A percentile compares a stretch with the other conserved stretches of the same genome.
phyloP scores from a whole-genome alignment of 495 filamentous ascomycete genomes.

The Podospora anserina region DNA sequence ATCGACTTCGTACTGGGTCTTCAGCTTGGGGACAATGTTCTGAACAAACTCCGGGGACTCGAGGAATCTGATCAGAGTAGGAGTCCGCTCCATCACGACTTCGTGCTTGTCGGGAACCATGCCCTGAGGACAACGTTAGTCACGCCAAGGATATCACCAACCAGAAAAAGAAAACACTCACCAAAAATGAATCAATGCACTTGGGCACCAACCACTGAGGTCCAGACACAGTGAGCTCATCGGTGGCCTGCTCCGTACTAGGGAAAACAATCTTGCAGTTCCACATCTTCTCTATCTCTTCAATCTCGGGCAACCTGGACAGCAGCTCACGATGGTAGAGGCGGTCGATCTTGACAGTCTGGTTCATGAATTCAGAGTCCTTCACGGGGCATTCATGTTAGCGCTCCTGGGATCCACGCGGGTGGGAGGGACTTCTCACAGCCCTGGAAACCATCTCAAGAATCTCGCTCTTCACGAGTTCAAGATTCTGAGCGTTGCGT shows the following conservation, averaged over 20 bases:
- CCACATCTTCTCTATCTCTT: conserved; percentile 95
- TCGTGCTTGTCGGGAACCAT: conserved; percentile 97
- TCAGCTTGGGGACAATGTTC: conserved; percentile 78
- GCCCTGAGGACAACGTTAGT: conserved; percentile 48
- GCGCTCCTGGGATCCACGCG: not conserved
- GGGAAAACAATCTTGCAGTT: conserved; percentile 98
- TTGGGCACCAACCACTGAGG: conserved; percentile 96
- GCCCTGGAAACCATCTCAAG: conserved; percentile 99
- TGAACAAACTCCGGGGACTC: conserved; percentile 70
- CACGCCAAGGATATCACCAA: conserved; percentile 2
- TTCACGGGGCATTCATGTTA: conserved; percentile 28
- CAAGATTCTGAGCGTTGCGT: conserved; percentile 92
- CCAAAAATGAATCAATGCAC: conserved; percentile 90
- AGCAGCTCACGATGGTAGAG: conserved; percentile 93
- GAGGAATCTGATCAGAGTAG: conserved; percentile 72
- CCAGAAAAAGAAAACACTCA: conserved; percentile 37
- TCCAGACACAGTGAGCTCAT: conserved; percentile 90
- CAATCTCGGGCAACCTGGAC: conserved; percentile 78
- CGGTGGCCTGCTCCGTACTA: conserved; percentile 93
- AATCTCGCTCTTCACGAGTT: conserved; percentile 97
- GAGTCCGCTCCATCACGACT: conserved; percentile 71
- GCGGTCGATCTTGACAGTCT: conserved; percentile 88
- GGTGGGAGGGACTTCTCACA: conserved; percentile 42
- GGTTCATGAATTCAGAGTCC: conserved; percentile 93
- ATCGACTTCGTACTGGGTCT: conserved; percentile 86